A percentile compares a stretch with the other conserved stretches of the same genome.
Conservation (phyloP, 352 stramenopile genomes). For the Pilasporangium apinafurcum region DNA sequence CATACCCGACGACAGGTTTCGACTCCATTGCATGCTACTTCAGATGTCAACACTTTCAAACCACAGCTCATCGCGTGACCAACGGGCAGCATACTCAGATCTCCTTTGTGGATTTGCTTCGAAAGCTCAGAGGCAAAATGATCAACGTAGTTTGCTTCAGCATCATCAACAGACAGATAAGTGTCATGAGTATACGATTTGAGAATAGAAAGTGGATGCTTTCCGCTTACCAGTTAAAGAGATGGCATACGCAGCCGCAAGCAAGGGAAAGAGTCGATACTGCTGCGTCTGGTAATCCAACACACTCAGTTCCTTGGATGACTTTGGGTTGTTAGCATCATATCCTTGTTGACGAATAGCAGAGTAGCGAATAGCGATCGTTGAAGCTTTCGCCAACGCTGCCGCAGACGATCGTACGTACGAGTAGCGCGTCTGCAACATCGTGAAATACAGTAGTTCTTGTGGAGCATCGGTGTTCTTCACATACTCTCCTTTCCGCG, state of each 20-base stretch:
- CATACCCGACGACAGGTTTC: conserved; percentile 38
- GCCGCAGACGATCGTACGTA: conserved; percentile 45
- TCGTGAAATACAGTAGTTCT: conserved; percentile 72
- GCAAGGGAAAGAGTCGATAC: conserved; percentile 91
- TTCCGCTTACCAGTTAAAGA: too few relatives aligned
- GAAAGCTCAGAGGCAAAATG: too few relatives aligned
- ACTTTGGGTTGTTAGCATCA: conserved; percentile 40
- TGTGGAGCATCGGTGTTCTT: conserved; percentile 41
- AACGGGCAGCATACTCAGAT: conserved; percentile 36
- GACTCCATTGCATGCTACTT: conserved; percentile 41
- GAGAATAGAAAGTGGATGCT: too few relatives aligned
- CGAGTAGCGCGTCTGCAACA: conserved; percentile 69
- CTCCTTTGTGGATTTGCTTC: conserved; percentile 28
- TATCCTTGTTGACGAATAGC: conserved; percentile 88
- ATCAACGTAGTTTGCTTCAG: too few relatives aligned
- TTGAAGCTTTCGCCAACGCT: conserved; percentile 82
- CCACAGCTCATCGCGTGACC: conserved; percentile 58
- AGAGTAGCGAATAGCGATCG: conserved; percentile 93
- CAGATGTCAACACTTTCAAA: conserved; percentile 54
- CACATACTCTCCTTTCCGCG: conserved; percentile 48
- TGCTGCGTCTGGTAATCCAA: conserved; percentile 95
- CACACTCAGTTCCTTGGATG: conserved; percentile 80
- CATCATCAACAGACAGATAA: too few relatives aligned
- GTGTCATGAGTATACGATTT: too few relatives aligned
- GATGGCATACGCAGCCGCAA: conserved; percentile 91